Evolutionary conservation across 805 yeast species (phyloP).

Genomic region (Metschnikowia vanudenii): DNA sequence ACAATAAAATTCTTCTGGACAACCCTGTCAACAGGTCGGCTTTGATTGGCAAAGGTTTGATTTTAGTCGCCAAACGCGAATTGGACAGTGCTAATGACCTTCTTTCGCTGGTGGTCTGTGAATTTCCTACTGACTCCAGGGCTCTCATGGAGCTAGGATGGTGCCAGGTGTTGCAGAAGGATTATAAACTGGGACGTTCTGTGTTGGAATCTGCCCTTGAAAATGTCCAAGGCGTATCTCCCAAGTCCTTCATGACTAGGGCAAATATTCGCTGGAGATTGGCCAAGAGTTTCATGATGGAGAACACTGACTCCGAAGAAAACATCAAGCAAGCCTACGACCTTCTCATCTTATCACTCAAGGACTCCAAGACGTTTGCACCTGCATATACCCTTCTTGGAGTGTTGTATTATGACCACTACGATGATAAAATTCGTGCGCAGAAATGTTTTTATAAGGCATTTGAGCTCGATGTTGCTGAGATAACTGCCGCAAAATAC

Average conservation of each 20-base stretch:
- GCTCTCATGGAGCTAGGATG: slow-evolving; percentile 75
- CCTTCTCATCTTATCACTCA: slow-evolving; percentile 58
- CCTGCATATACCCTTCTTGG: slow-evolving; percentile 85
- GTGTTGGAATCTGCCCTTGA: slow-evolving; percentile 46
- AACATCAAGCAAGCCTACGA: slow-evolving; percentile 52
- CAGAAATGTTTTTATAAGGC: slow-evolving; percentile 87
- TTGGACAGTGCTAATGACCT: slow-evolving; percentile 52
- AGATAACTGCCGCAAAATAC: slow-evolving; percentile 68
- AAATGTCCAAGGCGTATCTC: slow-evolving; percentile 48
- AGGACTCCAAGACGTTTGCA: slow-evolving; percentile 62
- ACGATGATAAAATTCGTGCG: slow-evolving; percentile 63
- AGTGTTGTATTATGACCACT: slow-evolving; percentile 57
- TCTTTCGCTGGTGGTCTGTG: slow-evolving; percentile 49
- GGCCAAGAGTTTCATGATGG: slow-evolving; percentile 58
- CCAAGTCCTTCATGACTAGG: slow-evolving; percentile 51
- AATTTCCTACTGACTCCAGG: slow-evolving; percentile 50
- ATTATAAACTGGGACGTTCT: slow-evolving; percentile 50
- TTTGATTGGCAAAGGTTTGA: slow-evolving; percentile 76
- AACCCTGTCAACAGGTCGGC: slow-evolving; percentile 53
- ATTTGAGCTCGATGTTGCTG: slow-evolving; percentile 79
- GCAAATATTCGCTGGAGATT: slow-evolving; percentile 71
- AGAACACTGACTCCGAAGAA: slow-evolving; percentile 17
- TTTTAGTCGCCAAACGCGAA: slow-evolving; percentile 64
- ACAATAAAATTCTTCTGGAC: slow-evolving; percentile 53
- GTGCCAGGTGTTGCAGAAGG: slow-evolving; percentile 62